Evolutionary conservation across 2,329 filamentous ascomycete species (phyloP).

Genomic region (Teratosphaeria viscida): DNA sequence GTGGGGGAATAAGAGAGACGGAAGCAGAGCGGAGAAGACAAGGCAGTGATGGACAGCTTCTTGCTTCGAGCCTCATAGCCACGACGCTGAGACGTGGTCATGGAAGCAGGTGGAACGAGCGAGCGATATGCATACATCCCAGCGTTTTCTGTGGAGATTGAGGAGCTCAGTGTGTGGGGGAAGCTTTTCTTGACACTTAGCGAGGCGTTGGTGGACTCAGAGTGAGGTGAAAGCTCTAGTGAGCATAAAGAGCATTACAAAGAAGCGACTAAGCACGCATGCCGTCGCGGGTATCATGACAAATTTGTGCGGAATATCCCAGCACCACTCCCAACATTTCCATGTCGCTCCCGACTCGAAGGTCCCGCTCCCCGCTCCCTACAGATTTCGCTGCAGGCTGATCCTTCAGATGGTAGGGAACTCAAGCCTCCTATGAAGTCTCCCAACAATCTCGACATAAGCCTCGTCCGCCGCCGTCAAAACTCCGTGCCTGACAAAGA

Average conservation of each 20-base stretch:
- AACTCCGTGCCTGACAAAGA: constrained; percentile 77
- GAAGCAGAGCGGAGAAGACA: neutral
- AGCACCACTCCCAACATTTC: neutral
- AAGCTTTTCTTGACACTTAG: constrained; percentile 10
- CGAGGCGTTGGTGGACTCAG: constrained; percentile 18
- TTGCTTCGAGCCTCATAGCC: neutral
- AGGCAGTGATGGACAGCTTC: neutral
- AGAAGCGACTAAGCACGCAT: constrained; percentile 1
- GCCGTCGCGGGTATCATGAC: constrained; percentile 17
- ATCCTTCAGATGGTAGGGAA: constrained; percentile 45
- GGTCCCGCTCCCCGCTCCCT: neutral
- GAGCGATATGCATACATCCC: neutral
- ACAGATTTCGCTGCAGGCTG: no score
- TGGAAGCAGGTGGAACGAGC: neutral
- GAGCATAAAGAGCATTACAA: neutral
- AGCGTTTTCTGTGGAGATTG: neutral
- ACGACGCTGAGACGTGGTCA: neutral
- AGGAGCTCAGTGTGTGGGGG: constrained; percentile 1
- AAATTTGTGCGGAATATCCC: neutral
- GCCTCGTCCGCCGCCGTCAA: constrained; percentile 70
- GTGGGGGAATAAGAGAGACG: no score
- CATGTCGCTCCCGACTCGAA: neutral
- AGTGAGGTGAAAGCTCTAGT: neutral
- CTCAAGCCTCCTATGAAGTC: constrained; percentile 68
- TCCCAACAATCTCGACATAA: constrained; percentile 62